phyloP scores from a whole-genome alignment of 805 yeast genomes.

The Monosporozyma aerobia region DNA sequence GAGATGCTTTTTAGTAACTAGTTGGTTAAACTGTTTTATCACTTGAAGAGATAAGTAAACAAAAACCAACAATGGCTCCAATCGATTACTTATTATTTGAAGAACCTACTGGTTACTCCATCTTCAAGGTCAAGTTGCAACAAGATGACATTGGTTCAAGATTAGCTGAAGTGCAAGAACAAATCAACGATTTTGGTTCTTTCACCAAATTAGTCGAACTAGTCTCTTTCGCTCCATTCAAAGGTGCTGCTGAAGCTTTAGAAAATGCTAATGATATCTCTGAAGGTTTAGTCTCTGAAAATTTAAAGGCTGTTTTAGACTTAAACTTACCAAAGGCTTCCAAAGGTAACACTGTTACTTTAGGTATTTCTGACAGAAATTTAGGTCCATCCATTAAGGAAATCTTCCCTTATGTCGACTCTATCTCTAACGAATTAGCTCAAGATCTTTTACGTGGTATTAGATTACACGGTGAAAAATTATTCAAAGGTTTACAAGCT shows the following conservation, averaged over 20 bases:
- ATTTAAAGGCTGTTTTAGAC: slow-evolving; percentile 81
- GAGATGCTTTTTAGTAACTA: background rate
- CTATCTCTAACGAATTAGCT: slow-evolving; percentile 81
- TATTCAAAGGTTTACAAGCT: slow-evolving; percentile 82
- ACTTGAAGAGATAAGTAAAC: background rate
- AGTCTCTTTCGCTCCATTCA: slow-evolving; percentile 94
- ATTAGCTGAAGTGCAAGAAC: slow-evolving; percentile 87
- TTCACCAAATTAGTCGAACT: slow-evolving; percentile 90
- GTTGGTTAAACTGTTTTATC: background rate
- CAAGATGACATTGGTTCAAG: slow-evolving; percentile 92
- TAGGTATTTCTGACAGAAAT: slow-evolving; percentile 91
- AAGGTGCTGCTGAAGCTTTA: slow-evolving; percentile 98
- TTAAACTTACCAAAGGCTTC: slow-evolving; percentile 76
- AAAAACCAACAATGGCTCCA: slow-evolving; percentile 43
- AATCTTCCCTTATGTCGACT: slow-evolving; percentile 76
- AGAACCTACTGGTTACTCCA: slow-evolving; percentile 97
- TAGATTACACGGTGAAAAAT: slow-evolving; percentile 80
- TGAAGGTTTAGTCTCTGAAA: slow-evolving; percentile 92
- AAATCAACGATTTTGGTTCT: slow-evolving; percentile 72
- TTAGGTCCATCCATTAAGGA: slow-evolving; percentile 97
- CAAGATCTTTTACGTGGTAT: slow-evolving; percentile 95
- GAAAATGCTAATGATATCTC: slow-evolving; percentile 97
- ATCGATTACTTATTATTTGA: slow-evolving; percentile 89
- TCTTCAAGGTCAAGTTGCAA: slow-evolving; percentile 86
- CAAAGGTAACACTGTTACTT: slow-evolving; percentile 52